phyloP scores from a whole-genome alignment of 139 green algal species.

The Volvox reticuliferus region DNA sequence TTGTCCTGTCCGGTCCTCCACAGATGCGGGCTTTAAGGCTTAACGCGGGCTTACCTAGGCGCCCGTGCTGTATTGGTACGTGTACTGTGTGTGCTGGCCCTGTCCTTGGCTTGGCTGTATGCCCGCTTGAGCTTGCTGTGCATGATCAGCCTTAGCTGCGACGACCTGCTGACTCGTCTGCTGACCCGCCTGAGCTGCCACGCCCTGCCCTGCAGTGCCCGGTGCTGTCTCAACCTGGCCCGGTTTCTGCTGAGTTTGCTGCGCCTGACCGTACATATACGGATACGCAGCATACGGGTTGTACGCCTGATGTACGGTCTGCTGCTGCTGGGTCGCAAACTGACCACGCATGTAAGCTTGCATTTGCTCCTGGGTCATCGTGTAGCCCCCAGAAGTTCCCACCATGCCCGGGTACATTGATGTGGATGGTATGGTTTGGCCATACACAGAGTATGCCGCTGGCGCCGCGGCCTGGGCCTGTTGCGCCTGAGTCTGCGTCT shows the following conservation, averaged over 20 bases:
- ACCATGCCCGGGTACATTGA: slow-evolving; percentile 35
- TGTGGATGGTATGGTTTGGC: neutral
- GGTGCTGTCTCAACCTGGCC: neutral
- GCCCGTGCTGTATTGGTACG: slow-evolving; percentile 27
- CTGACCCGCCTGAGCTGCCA: neutral
- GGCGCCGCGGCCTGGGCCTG: neutral
- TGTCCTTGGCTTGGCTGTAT: neutral
- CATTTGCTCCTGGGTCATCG: slow-evolving; percentile 41
- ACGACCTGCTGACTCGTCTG: slow-evolving; percentile 22
- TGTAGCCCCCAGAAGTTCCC: slow-evolving; percentile 9
- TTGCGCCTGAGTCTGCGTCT: neutral
- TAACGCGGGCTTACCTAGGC: neutral
- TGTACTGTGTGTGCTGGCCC: neutral
- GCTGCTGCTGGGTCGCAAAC: slow-evolving; percentile 14
- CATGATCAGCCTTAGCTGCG: neutral
- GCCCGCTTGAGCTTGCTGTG: neutral
- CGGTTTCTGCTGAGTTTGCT: slow-evolving; percentile 34
- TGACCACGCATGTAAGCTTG: slow-evolving; percentile 45
- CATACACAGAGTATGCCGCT: slow-evolving; percentile 31
- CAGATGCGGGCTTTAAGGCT: too few species aligned
- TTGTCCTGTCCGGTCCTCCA: too few species aligned
- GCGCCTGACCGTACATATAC: slow-evolving; percentile 42
- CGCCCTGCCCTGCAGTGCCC: neutral
- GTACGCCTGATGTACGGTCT: slow-evolving; percentile 22
- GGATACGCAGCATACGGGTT: slow-evolving; percentile 24